These are phyloP conservation scores for Talaromyces proteolyticus DNA, from an alignment of 495 filamentous ascomycete genomes.

Conservation along the genomic window DNA sequence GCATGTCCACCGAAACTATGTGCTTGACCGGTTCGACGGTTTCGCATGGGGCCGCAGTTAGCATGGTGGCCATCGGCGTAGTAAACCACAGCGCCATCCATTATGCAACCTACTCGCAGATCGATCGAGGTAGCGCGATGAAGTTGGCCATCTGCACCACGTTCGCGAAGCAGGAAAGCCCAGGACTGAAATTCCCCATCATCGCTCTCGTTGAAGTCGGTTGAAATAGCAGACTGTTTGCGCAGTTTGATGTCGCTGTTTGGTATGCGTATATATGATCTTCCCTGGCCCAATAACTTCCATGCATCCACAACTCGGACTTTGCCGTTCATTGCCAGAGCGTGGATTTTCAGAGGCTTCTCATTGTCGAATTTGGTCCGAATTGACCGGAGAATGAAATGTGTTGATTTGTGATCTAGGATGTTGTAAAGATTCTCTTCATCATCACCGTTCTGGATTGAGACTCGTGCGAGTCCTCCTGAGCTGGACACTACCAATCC, in stretches of 20 bases:
- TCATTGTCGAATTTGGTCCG: too few relatives aligned
- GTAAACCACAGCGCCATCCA: constrained; percentile 31
- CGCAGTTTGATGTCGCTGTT: constrained; percentile 17
- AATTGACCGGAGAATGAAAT: too few relatives aligned
- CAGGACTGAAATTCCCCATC: constrained; percentile 3
- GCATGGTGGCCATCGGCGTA: constrained; percentile 24
- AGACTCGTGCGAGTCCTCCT: not conserved
- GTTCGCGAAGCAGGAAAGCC: constrained; percentile 23
- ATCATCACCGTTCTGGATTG: not conserved
- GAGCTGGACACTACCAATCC: constrained; percentile 7
- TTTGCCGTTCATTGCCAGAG: not conserved
- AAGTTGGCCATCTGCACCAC: constrained; percentile 14
- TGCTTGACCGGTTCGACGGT: not conserved
- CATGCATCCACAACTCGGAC: constrained; percentile 13
- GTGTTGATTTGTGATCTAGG: too few relatives aligned
- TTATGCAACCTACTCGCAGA: constrained; percentile 25
- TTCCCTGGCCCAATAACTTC: constrained; percentile 13
- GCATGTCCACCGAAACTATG: constrained; percentile 24
- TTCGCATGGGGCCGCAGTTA: constrained; percentile 24
- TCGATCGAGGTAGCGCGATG: constrained; percentile 25
- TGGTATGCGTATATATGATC: not conserved
- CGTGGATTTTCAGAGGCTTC: constrained; percentile 14
- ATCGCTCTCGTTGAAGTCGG: not conserved
- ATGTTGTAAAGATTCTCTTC: not conserved
- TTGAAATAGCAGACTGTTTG: constrained; percentile 12